Evolutionary conservation across 1,284 basidiomycete genomes (phyloP).

Genomic region (Rhizopogon parksii): DNA sequence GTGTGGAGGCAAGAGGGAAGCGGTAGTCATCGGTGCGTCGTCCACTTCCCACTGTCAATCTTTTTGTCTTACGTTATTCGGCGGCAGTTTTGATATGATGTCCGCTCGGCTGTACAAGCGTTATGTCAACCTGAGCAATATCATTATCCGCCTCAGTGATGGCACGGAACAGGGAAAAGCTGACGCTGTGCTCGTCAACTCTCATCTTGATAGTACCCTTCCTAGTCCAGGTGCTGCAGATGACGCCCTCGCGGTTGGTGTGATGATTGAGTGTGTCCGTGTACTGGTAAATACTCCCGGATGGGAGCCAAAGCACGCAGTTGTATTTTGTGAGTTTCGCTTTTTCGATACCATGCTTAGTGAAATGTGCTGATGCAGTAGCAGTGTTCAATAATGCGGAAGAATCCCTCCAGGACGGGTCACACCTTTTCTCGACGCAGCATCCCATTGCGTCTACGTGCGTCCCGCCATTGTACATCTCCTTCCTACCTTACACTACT

Average conservation of each 20-base stretch:
- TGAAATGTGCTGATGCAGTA: not conserved
- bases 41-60: not conserved
- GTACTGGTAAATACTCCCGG: conserved; percentile 71
- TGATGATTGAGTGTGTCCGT: conserved; percentile 87
- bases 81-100: conserved; percentile 77
- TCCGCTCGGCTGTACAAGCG: conserved; percentile 83
- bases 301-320: conserved; percentile 72
- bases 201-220: conserved; percentile 83
- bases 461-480: conserved; percentile 20
- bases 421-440: conserved; percentile 87
- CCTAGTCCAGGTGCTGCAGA: conserved; percentile 84
- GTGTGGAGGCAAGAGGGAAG: conserved; percentile 83
- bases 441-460: conserved; percentile 70
- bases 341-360: not conserved
- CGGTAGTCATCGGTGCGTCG: conserved; percentile 72
- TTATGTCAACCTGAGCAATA: conserved; percentile 83
- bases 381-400: conserved; percentile 95
- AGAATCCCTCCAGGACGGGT: conserved; percentile 91
- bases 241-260: conserved; percentile 81
- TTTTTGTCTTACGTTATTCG: not conserved
- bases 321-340: conserved; percentile 70
- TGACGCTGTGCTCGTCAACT: conserved; percentile 82
- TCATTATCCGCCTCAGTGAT: conserved; percentile 84
- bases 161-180: conserved; percentile 68
- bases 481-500: conserved; percentile 1